Evolutionary conservation across 2,329 filamentous ascomycete species (phyloP), one percentile per base, ranked within the genome.

Genomic region (Diatrype stigma): DNA sequence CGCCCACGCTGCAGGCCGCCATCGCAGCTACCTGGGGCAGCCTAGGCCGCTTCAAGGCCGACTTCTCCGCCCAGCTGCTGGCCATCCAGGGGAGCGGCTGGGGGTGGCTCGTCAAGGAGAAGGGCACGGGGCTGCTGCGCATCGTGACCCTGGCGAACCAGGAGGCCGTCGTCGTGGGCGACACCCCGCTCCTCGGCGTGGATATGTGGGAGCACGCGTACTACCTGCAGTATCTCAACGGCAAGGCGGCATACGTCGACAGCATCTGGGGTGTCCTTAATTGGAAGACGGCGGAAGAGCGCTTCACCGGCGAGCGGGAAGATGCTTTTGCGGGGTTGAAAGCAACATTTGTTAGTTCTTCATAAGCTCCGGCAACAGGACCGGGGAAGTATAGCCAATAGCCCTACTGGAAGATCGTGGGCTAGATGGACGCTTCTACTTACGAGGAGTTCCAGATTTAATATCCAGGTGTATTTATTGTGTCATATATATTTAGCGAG

Each of bases 131-230:
- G 40, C 78, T 76, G 49, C 68, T 96, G 58, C 79, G 83, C 51
- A 89, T 96, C 57, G 77, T 87, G 10, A 90, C 86, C 0, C 91
- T 88, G n/a, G 90, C 90, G 68, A 90, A 96, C 65, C 90, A 96
- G 73, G 90, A 95, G 64, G 85, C 86, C 1, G 79, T 90, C 5
- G 79, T 86, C 12, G 60, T 60, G 4, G 74, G 80, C 5, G 80
- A 85, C 57, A 77, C 82, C n/a, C 86, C 86, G 7, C 72, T 96
- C 17, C 77, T 91, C 40, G 90, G 89, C 0, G 77, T 96, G 2
- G 90, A 96, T 67, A 93, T 95, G 82, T 95, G 90, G 90, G 90
- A 96, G 73, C 90, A 96, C 73, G 90, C 90, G 0, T 96, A 95
- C 67, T 96, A 96, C 65, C 72, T 95, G 17, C 89, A 89, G 81